Evolutionary conservation across 106 monocot genomes (phyloP), one percentile per base, ranked within the genome.

Genomic region (Agapanthus africanus): DNA sequence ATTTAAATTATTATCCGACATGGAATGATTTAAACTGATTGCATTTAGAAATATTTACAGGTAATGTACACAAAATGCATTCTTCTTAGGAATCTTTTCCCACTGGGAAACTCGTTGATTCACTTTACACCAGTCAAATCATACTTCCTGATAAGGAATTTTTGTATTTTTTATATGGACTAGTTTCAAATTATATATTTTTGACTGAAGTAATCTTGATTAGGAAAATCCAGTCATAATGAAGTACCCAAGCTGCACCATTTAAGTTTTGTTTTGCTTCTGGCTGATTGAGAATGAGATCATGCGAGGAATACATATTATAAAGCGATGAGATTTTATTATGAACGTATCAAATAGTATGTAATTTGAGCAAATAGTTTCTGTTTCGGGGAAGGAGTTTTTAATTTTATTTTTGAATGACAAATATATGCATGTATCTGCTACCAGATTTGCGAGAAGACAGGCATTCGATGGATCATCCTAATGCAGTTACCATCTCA

Each of bases 381-480:
- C 32, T n/a, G n/a, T n/a, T n/a, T n/a, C n/a, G n/a, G n/a, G n/a
- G n/a, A n/a, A n/a, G n/a, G n/a, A n/a, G n/a, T n/a, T n/a, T n/a
- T n/a, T n/a, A n/a, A n/a, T 59, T 59, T 15, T 33, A 14, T 18
- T 3, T 32, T 33, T 33, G 11, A 21, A 28, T 30, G 25, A 25
- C 7, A 7, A 57, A 57, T 61, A 61, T 33, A 61, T 61, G 33
- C 19, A 61, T 61, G 61, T 4, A 22, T 19, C 36, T 61, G 35
- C n/a, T 19, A 36, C 4, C 69, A 69, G 69, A 69, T 69, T 37
- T 69, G 33, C 28, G 69, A 27, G 69, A 69, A 3, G 54, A 69
- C 52, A 16, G 2, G 23, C 69, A 69, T 42, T 38, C 54, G 35
- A 69, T 54, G 11, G 69, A 69, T 23, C 54, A 69, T 32, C 69